A percentile compares a stretch with the other conserved stretches of the same genome.
Evolutionary conservation across 768 basidiomycete genomes (phyloP).

Genomic region (Rhizopogon vesiculosus): DNA sequence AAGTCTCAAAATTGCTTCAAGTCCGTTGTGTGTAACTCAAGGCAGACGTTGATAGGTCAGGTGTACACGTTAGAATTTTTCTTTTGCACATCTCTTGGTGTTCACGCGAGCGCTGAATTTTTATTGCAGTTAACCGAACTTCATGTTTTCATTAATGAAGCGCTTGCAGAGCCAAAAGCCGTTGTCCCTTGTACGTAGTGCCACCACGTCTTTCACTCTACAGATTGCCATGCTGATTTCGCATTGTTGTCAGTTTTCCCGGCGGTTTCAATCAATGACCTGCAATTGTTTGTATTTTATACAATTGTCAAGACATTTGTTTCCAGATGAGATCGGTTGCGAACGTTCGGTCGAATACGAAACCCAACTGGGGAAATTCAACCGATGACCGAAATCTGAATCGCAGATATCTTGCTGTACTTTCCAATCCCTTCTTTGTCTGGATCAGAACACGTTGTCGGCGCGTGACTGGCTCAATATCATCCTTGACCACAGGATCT

Average conservation of each 20-base stretch:
- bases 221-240: neutral
- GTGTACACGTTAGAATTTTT: too few relatives aligned
- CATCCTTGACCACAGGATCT: conserved; percentile 20
- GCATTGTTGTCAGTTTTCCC: neutral
- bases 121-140: too few relatives aligned
- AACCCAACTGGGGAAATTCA: neutral
- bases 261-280: neutral
- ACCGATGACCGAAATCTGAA: conserved; percentile 17
- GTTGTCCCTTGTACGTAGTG: neutral
- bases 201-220: neutral
- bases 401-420: conserved; percentile 22
- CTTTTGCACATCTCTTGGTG: too few relatives aligned
- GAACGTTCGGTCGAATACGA: neutral
- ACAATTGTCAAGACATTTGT: neutral
- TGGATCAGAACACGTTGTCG: conserved; percentile 26
- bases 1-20: too few relatives aligned
- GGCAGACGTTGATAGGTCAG: too few relatives aligned
- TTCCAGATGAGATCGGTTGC: neutral
- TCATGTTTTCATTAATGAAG: neutral
- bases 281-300: neutral
- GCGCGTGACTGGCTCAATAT: conserved; percentile 26
- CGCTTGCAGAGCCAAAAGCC: neutral
- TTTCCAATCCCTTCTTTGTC: neutral
- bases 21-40: too few relatives aligned
- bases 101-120: too few relatives aligned